Evolutionary conservation across 345 rosid species (phyloP).

Genomic region (Sonneratia alba): DNA sequence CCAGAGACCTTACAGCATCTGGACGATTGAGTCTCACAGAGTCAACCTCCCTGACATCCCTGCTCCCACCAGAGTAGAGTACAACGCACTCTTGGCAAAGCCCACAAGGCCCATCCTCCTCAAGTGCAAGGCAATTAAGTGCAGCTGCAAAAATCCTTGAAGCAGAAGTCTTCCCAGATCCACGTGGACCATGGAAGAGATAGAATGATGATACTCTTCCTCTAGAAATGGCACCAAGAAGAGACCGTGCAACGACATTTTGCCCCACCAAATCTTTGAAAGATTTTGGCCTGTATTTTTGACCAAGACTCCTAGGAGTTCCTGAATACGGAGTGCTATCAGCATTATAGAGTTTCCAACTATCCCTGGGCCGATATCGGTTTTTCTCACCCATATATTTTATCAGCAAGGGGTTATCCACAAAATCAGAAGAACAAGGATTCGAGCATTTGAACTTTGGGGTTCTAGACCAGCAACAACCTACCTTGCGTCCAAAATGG

Average conservation of each 20-base stretch:
- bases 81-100: conserved; percentile 62
- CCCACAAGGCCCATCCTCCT: conserved; percentile 79
- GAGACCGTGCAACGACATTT: conserved; percentile 62
- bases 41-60: conserved; percentile 70
- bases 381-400: conserved; percentile 24
- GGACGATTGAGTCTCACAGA: conserved; percentile 51
- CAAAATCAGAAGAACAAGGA: conserved; percentile 51
- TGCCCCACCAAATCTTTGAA: conserved; percentile 87
- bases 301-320: conserved; percentile 58
- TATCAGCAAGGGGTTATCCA: conserved; percentile 55
- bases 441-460: conserved; percentile 58
- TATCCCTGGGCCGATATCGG: conserved; percentile 16
- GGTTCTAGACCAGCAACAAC: conserved; percentile 84
- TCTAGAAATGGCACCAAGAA: conserved; percentile 61
- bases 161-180: conserved; percentile 87
- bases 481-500: conserved; percentile 54
- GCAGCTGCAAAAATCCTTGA: conserved; percentile 89
- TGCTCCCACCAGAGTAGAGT: conserved; percentile 59
- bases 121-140: conserved; percentile 68
- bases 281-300: conserved; percentile 67
- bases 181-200: conserved; percentile 91
- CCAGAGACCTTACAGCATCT: conserved; percentile 46
- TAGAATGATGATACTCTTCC: conserved; percentile 67
- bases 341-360: conserved; percentile 21
- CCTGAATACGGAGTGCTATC: conserved; percentile 27